These are phyloP conservation scores for Aspergillus flavus DNA, from an alignment of 2,329 filamentous ascomycete species.

Conservation along the genomic window DNA sequence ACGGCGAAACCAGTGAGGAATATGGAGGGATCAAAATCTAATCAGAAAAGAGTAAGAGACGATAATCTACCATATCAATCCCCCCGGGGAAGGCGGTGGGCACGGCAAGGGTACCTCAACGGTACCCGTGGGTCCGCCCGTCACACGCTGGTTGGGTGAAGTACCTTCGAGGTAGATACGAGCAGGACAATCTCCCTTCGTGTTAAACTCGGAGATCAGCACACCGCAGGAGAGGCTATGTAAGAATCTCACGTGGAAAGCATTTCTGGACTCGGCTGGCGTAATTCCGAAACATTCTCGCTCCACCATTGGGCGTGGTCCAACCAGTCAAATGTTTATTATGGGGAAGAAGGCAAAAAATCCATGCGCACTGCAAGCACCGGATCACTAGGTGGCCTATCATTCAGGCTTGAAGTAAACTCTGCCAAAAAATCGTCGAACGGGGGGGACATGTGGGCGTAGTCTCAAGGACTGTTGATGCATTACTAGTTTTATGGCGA, in stretches of 20 bases:
- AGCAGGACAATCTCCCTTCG: not conserved
- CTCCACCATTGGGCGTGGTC: not conserved
- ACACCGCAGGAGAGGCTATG: not conserved
- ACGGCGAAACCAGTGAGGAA: not conserved
- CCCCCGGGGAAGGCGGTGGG: not conserved
- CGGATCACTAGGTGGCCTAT: not conserved
- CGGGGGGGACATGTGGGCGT: no score
- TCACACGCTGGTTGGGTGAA: not conserved
- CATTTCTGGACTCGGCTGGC: not conserved
- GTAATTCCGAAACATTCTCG: not conserved
- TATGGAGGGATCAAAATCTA: not conserved
- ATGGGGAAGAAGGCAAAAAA: not conserved
- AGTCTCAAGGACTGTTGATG: not conserved
- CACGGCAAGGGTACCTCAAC: not conserved
- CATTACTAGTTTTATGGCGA: not conserved
- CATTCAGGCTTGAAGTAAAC: no score
- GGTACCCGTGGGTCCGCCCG: not conserved
- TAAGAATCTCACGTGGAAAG: not conserved
- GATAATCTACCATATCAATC: not conserved
- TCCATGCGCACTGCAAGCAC: not conserved
- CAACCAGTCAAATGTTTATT: not conserved
- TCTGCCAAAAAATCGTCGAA: no score
- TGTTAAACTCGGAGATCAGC: not conserved
- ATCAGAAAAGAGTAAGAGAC: not conserved
- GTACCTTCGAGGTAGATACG: not conserved